Evolutionary conservation across 2,329 filamentous ascomycete species (phyloP), one percentile per base, ranked within the genome.

Genomic region (Claviceps pusilla): DNA sequence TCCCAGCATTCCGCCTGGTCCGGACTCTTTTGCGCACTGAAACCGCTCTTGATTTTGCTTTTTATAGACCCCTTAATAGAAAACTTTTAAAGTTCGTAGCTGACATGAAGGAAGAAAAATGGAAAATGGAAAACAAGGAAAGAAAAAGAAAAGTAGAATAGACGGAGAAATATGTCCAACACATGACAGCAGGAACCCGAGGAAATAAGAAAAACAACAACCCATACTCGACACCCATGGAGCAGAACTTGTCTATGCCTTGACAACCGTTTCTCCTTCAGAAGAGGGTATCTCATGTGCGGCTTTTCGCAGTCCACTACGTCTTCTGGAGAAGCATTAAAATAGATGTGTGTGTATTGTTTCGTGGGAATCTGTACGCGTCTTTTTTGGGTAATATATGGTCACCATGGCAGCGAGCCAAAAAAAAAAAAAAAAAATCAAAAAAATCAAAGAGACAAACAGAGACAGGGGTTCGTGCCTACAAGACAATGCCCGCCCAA

Each of bases 201-300:
- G 24, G 29, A 9, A n/a, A 14, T 29, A 19, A 59, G 48, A 50
- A 49, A 57, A 55, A 57, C 53, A 52, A 35, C 37, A 50, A 53
- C 55, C 19, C 19, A 19, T 19, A 58, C 57, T 46, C 54, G 48
- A 55, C 49, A 51, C 47, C 46, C 12, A 45, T 60, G 57, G 7
- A 63, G 65, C 59, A 58, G 59, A 59, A 60, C 60, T 61, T 63
- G 61, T 69, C 65, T 70, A 70, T 66, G 60, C 63, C 62, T 19
- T 35, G 66, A 63, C 61, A 64, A 59, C 58, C 64, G 59, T 66
- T 59, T 46, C 29, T 42, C 16, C 41, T 51, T 46, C 16, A 29
- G n/a, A n/a, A 28, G 29, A n/a, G 24, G 51, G 51, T 51, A 56
- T 51, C 46, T 47, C 41, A 16, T 42, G 51, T 48, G 51, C 19